A percentile compares a stretch with the other conserved stretches of the same genome.
phyloP scores from a whole-genome alignment of 805 yeast species.

The Kazachstania viticola region DNA sequence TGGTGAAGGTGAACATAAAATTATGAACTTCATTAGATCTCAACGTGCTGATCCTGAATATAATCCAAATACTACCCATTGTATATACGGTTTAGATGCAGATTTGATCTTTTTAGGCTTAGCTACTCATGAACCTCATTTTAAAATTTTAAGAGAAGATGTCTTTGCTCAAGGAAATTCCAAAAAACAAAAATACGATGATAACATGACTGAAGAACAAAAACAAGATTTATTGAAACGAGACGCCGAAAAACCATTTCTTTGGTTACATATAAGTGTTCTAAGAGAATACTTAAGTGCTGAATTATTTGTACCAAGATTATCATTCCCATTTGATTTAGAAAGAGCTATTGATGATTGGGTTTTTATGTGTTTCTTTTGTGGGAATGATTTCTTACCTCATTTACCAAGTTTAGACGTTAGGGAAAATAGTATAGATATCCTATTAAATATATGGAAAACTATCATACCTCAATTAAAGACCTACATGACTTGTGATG shows the following conservation, averaged over 20 bases:
- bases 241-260: slow-evolving; percentile 60
- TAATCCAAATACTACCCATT: slow-evolving; percentile 88
- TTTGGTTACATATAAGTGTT: slow-evolving; percentile 86
- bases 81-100: slow-evolving; percentile 95
- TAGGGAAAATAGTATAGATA: slow-evolving; percentile 86
- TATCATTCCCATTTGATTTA: slow-evolving; percentile 67
- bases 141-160: slow-evolving; percentile 86
- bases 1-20: slow-evolving; percentile 98
- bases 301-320: slow-evolving; percentile 61
- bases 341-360: slow-evolving; percentile 98
- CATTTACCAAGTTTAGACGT: slow-evolving; percentile 92
- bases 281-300: slow-evolving; percentile 78
- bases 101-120: slow-evolving; percentile 91
- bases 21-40: slow-evolving; percentile 88
- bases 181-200: slow-evolving; percentile 8
- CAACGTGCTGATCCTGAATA: slow-evolving; percentile 81
- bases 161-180: slow-evolving; percentile 67
- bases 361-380: slow-evolving; percentile 97
- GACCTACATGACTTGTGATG: slow-evolving; percentile 84
- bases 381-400: slow-evolving; percentile 96
- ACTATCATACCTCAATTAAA: slow-evolving; percentile 49
- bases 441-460: slow-evolving; percentile 76
- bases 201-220: slow-evolving; percentile 50
- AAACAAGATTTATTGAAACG: slow-evolving; percentile 25
- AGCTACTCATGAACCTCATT: slow-evolving; percentile 97